Percentiles rank a stretch among this genome's conserved stretches.
Evolutionary conservation across 306 rosid genomes (phyloP).

Genomic region (Canavalia gladiata): DNA sequence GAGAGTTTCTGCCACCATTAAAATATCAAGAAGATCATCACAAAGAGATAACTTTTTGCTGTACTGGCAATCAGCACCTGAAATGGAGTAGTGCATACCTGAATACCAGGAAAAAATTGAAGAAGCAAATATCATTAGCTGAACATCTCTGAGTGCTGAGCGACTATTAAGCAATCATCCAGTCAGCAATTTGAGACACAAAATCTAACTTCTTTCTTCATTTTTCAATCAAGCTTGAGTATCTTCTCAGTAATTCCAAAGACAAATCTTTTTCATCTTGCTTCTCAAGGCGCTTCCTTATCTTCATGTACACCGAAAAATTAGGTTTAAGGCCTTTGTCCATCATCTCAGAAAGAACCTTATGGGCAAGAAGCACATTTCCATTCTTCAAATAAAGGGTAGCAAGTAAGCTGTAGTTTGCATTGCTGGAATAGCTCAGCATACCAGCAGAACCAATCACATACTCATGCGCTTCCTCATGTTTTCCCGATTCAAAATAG

Average conservation of each 20-base stretch:
- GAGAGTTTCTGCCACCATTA: constrained; percentile 29
- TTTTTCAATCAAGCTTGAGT: constrained; percentile 48
- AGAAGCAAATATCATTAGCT: constrained; percentile 17
- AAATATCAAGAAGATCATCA: constrained; percentile 28
- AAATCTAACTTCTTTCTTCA: constrained; percentile 36
- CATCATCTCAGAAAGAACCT: constrained; percentile 72
- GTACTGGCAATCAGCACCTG: constrained; percentile 19
- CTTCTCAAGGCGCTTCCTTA: constrained; percentile 55
- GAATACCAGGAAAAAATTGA: constrained; percentile 30
- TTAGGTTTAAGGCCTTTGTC: constrained; percentile 73
- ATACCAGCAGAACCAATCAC: constrained; percentile 57
- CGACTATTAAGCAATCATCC: no score
- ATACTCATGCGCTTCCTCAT: constrained; percentile 67
- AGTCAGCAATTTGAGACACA: background rate
- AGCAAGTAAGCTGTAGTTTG: constrained; percentile 73
- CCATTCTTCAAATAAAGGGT: constrained; percentile 70
- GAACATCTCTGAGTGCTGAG: background rate
- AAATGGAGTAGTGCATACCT: constrained; percentile 39
- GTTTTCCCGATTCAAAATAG: constrained; percentile 60
- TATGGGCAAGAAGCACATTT: constrained; percentile 54
- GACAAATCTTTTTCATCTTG: constrained; percentile 57
- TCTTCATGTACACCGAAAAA: constrained; percentile 55
- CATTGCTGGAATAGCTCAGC: constrained; percentile 56
- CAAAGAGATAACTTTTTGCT: constrained; percentile 24
- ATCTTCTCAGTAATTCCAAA: constrained; percentile 58